These are phyloP conservation scores for Ophiocordyceps camponoti-saundersi DNA, from an alignment of 2,329 filamentous ascomycete species.

Conservation along the genomic window DNA sequence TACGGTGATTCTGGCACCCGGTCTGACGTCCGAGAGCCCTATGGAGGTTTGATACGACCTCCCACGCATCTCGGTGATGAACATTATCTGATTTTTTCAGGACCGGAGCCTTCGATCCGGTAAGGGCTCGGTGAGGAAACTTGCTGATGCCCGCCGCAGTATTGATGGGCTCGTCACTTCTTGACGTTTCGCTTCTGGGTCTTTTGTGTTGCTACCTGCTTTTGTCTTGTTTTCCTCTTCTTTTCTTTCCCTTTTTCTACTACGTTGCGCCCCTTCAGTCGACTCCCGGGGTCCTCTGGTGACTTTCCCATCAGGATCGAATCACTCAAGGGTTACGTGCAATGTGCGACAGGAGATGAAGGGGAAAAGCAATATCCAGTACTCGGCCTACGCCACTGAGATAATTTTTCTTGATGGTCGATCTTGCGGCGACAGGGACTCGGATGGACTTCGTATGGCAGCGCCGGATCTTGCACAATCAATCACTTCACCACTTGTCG, in stretches of 20 bases:
- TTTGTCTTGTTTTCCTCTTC: conserved; percentile 2
- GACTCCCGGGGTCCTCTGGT: conserved; percentile 12
- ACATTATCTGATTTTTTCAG: conserved; percentile 13
- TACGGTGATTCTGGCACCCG: conserved; percentile 25
- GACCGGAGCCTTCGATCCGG: conserved; percentile 12
- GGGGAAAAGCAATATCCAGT: conserved; percentile 16
- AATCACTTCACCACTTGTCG: conserved; percentile 21
- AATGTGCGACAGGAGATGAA: conserved; percentile 18
- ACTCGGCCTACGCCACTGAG: conserved; percentile 15
- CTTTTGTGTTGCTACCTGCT: conserved; percentile 10
- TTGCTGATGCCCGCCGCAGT: conserved; percentile 3
- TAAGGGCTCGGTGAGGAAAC: conserved; percentile 2
- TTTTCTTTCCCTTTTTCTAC: conserved; percentile 4
- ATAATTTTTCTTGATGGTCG: conserved; percentile 16
- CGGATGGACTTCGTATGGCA: conserved; percentile 20
- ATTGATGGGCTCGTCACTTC: conserved; percentile 1
- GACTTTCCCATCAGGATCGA: conserved; percentile 13
- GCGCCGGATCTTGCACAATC: conserved; percentile 22
- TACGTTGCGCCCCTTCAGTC: conserved; percentile 11
- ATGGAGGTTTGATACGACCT: conserved; percentile 20
- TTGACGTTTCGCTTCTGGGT: conserved; percentile 9
- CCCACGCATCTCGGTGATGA: conserved; percentile 2
- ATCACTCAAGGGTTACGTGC: conserved; percentile 18
- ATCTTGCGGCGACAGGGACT: conserved; percentile 19
- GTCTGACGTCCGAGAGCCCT: conserved; percentile 24